phyloP scores from a whole-genome alignment of 108 stramenopile species.

The Heterococcus sp. region DNA sequence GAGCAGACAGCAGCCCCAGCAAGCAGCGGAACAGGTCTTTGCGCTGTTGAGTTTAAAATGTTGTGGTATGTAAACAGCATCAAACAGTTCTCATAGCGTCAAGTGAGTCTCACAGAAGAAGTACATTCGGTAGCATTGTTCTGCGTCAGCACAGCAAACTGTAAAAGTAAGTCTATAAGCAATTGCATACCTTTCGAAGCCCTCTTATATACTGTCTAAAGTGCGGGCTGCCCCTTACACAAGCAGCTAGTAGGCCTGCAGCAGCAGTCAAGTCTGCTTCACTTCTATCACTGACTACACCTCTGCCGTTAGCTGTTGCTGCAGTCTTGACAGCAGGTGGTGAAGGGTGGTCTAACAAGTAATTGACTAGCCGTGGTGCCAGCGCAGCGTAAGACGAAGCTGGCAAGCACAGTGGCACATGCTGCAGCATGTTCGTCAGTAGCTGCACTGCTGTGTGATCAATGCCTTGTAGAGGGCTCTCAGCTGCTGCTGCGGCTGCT shows the following conservation, averaged over 20 bases:
- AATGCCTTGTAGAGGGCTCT: no score
- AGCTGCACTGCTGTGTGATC: slow-evolving; percentile 18
- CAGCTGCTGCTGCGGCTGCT: no score
- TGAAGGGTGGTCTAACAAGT: slow-evolving; percentile 5
- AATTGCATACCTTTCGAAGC: neutral
- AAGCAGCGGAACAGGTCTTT: slow-evolving; percentile 38
- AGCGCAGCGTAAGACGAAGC: slow-evolving; percentile 41
- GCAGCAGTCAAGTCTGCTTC: neutral
- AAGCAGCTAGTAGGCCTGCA: slow-evolving; percentile 14
- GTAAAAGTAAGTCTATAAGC: no score
- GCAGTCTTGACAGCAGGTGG: neutral
- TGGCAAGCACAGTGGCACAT: slow-evolving; percentile 22
- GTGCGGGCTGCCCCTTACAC: slow-evolving; percentile 33
- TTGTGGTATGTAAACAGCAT: no score
- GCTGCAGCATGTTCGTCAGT: slow-evolving; percentile 27
- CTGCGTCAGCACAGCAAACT: no score
- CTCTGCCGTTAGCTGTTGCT: neutral
- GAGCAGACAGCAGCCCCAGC: slow-evolving; percentile 10
- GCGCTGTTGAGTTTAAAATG: slow-evolving; percentile 13
- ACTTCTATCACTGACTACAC: no score
- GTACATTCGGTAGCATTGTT: no score
- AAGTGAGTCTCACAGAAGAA: no score
- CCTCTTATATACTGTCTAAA: slow-evolving; percentile 40
- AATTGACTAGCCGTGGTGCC: slow-evolving; percentile 19
- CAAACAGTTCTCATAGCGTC: no score